Evolutionary conservation across 306 rosid genomes (phyloP).

Genomic region (Gillenia trifoliata): DNA sequence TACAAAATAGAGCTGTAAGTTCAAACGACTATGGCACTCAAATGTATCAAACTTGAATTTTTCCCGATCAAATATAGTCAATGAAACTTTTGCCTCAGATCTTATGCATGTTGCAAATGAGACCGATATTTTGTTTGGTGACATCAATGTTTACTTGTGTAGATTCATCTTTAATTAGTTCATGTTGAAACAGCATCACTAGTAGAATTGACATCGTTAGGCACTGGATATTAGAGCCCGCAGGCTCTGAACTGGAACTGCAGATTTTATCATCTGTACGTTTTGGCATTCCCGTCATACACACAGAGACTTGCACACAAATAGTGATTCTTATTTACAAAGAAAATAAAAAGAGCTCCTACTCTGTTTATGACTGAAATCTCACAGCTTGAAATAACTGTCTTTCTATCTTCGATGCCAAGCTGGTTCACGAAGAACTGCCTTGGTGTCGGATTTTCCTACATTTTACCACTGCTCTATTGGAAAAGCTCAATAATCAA

Average conservation of each 20-base stretch:
- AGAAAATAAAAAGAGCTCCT: background rate
- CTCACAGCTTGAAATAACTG: background rate
- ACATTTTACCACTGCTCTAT: background rate
- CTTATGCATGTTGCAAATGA: background rate
- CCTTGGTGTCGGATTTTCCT: background rate
- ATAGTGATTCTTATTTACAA: background rate
- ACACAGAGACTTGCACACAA: background rate
- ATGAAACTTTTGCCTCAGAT: constrained; percentile 11
- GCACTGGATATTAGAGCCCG: background rate
- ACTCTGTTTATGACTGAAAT: background rate
- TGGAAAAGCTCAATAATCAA: background rate
- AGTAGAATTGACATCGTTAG: background rate
- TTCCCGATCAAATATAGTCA: background rate
- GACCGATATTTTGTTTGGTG: background rate
- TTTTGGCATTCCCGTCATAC: background rate
- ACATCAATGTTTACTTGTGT: background rate
- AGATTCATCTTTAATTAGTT: background rate
- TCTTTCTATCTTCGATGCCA: background rate
- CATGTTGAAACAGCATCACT: background rate
- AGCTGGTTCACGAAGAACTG: background rate
- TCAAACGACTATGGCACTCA: background rate
- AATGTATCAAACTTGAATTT: constrained; percentile 2
- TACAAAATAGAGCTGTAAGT: constrained; percentile 9
- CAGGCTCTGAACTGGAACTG: background rate
- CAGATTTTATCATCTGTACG: background rate